Evolutionary conservation across 2,329 filamentous ascomycete species (phyloP), one percentile per base, ranked within the genome.

Genomic region (Amauroascus verrucosus): DNA sequence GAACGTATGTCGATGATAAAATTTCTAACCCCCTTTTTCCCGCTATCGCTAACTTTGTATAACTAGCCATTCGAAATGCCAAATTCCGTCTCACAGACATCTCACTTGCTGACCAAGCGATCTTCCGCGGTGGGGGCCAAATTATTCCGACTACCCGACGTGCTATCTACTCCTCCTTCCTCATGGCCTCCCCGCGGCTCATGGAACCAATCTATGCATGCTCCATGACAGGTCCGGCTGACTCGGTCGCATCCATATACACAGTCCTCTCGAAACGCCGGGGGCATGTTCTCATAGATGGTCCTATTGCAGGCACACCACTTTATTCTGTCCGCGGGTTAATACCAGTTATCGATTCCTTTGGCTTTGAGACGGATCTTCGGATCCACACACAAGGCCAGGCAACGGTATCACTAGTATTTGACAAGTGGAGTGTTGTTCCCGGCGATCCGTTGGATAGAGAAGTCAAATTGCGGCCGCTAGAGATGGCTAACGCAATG

Each of bases 171-270:
- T 91, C 86, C 6, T 93, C 88, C 14, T 98, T 98, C 76, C 77
- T 98, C 46, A 96, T 97, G 88, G 91, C 93, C 2, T 93, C 88
- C 20, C 93, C 93, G 26, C 83, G 93, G 44, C 79, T 98, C 28
- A 97, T 98, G 90, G 93, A 98, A 70, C 93, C 93, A 0, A 80
- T 97, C 44, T 98, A 96, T 72, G 81, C 85, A 3, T 91, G 91
- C 62, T 88, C 86, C 40, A 95, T 97, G 81, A 93, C 88, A 3
- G 91, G 91, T 0, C 89, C 89, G 14, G 87, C 93, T 55, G 88
- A 94, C 64, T 86, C 88, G 0, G 88, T 95, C 54, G 85, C 85
- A 57, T 85, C 87, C 43, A 77, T 97, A 13, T 98, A 98, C 74
- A 96, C 90, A 33, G 87, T 95, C 6, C 81, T 98, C 20, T 86